Evolutionary conservation across 177 flowering plant genomes (phyloP).

Genomic region (Vitis hybrid): DNA sequence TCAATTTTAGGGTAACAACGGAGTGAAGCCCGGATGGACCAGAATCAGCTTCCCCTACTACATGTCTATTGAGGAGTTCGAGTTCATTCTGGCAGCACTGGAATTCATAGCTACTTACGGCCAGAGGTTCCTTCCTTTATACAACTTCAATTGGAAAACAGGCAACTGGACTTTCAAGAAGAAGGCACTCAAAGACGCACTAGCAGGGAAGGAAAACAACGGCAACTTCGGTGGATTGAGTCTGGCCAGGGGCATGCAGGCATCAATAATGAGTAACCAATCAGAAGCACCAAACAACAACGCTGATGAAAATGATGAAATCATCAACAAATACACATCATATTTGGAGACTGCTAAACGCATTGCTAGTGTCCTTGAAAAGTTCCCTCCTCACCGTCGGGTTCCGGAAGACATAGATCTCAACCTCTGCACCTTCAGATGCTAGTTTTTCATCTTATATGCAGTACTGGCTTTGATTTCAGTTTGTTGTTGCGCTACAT

Average conservation of each 20-base stretch:
- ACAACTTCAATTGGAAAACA: conserved; percentile 48
- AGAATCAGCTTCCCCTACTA: conserved; percentile 76
- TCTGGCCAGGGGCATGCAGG: conserved; percentile 7
- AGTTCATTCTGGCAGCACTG: conserved; percentile 57
- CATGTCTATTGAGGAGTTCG: conserved; percentile 62
- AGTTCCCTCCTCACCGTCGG: conserved; percentile 40
- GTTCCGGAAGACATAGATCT: conserved; percentile 41
- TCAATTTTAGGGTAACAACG: conserved; percentile 46
- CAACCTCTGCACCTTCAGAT: conserved; percentile 36
- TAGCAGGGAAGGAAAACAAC: conserved; percentile 1
- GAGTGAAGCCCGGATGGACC: conserved; percentile 82
- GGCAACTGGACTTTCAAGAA: conserved; percentile 55
- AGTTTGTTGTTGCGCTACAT: no score
- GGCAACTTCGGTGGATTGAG: background rate
- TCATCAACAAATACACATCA: conserved; percentile 18
- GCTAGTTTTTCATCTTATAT: conserved; percentile 18
- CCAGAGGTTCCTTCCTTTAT: conserved; percentile 63
- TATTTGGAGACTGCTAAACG: conserved; percentile 49
- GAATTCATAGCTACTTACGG: conserved; percentile 66
- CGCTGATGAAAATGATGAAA: background rate
- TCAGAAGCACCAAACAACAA: background rate
- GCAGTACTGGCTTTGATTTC: no score
- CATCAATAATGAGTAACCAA: background rate
- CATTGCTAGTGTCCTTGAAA: conserved; percentile 45
- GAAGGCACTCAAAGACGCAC: conserved; percentile 14